Evolutionary conservation across 331 rosid species (phyloP), one percentile per base, ranked within the genome.

Genomic region (Telfairia occidentalis): DNA sequence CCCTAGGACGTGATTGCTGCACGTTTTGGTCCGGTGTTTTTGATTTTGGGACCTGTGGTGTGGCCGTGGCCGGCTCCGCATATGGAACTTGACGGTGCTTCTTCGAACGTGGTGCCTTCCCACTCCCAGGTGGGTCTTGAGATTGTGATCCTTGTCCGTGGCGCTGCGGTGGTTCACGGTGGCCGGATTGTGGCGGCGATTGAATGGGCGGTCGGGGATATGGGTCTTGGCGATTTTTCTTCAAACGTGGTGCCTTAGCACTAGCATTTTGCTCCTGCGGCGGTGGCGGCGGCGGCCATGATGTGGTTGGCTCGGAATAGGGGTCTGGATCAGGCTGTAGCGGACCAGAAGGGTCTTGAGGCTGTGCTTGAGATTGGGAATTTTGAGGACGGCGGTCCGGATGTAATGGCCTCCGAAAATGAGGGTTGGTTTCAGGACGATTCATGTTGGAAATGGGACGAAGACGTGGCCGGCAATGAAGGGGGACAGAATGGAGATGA

Each of bases 401-500:
- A n/a, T 21, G 80, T 23, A 40, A 26, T 11, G 96, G 83, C 53
- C 82, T 74, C 26, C 71, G 52, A 54, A 88, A 92, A 81, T 92
- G 88, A 48, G 94, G 97, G 78, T 92, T 92, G 78, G 83, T 81
- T 75, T 92, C 97, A 35, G 49, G 69, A 52, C 50, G 67, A 80
- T 5, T 2, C 90, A 87, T 86, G 85, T 78, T 42, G 53, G 46
- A 24, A 12, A 43, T 4, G 24, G 24, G 57, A 50, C 10, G 72
- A 34, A 78, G 69, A 9, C 32, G 75, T 76, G 74, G 24, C 34
- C 29, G 74, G 70, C 30, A 78, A 49, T 34, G 86, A 54, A 52
- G 11, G 52, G 74, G 49, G 76, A 79, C 35, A 71, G 71, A 43
- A 52, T 34, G 34, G 40, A 24, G 28, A 81, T 43, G 83, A 30